Evolutionary conservation across 176 grass and related monocot species (phyloP).

Genomic region (Poa pratensis): DNA sequence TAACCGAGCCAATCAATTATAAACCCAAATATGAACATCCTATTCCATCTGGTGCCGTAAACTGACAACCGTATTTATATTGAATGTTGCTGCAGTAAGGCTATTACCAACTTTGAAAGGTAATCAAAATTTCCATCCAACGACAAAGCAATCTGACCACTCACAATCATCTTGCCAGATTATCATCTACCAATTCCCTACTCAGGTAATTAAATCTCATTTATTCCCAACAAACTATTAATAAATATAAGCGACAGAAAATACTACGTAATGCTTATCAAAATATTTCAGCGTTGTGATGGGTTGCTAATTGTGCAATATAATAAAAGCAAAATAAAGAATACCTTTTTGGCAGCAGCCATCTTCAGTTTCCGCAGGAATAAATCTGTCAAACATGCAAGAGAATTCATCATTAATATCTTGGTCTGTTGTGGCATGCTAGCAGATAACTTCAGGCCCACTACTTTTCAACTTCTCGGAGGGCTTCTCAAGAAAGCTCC

Average conservation of each 20-base stretch:
- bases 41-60: neutral
- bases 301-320: neutral
- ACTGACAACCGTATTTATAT: neutral
- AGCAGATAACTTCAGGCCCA: neutral
- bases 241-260: neutral
- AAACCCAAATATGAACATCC: neutral
- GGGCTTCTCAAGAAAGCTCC: too few species aligned
- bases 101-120: neutral
- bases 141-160: neutral
- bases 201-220: neutral
- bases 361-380: conserved; percentile 77
- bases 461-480: too few species aligned
- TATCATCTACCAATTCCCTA: neutral
- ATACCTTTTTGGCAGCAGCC: conserved; percentile 82
- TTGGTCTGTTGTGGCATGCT: neutral
- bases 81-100: neutral
- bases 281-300: neutral
- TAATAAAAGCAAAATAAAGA: conserved; percentile 9
- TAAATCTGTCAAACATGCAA: conserved; percentile 51
- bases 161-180: neutral
- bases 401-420: conserved; percentile 34
- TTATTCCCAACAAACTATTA: neutral
- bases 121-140: conserved; percentile 1
- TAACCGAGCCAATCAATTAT: neutral
- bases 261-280: conserved; percentile 1